Conservation (phyloP, 257 asterid genomes). For the Oldenlandia corymbosa region DNA sequence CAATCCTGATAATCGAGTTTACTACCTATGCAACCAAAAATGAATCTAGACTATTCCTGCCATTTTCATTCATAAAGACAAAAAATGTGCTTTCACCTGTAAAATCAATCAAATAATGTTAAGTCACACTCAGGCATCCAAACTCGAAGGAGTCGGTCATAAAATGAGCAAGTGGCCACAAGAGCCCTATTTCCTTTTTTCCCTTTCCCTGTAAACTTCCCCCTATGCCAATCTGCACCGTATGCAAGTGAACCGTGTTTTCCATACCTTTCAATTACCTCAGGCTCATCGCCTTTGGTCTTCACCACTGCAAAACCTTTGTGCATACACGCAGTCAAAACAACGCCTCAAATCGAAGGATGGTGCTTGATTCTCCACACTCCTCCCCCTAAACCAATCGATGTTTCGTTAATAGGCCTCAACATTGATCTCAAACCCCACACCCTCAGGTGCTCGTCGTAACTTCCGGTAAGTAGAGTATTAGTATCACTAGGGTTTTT, state of each 20-base stretch:
- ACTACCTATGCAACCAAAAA: no score
- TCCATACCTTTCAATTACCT: conserved; percentile 44
- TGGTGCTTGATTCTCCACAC: conserved; percentile 95
- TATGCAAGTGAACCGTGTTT: conserved; percentile 83
- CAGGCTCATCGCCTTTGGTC: conserved; percentile 30
- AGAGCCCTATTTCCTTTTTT: conserved; percentile 28
- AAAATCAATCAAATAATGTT: no score
- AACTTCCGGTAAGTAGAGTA: conserved; percentile 69
- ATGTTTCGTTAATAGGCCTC: conserved; percentile 45
- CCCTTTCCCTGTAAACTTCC: conserved; percentile 45
- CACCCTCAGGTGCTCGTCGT: conserved; percentile 70
- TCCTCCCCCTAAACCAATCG: conserved; percentile 68
- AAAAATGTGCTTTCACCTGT: no score
- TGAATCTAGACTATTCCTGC: no score
- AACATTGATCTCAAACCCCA: conserved; percentile 82
- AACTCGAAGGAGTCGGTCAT: conserved; percentile 68
- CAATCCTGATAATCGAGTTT: no score
- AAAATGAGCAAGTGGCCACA: conserved; percentile 88
- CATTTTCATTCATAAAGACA: no score
- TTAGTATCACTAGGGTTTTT: conserved; percentile 68
- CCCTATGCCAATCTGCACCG: conserved; percentile 97
- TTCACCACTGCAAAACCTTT: conserved; percentile 74
- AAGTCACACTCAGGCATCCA: conserved; percentile 51
- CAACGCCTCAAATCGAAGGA: conserved; percentile 47
- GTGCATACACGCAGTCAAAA: conserved; percentile 87